Percentiles rank a stretch among this genome's conserved stretches.
These are phyloP conservation scores for Solioccasus polychromus DNA, from an alignment of 768 basidiomycete species.

Conservation along the genomic window DNA sequence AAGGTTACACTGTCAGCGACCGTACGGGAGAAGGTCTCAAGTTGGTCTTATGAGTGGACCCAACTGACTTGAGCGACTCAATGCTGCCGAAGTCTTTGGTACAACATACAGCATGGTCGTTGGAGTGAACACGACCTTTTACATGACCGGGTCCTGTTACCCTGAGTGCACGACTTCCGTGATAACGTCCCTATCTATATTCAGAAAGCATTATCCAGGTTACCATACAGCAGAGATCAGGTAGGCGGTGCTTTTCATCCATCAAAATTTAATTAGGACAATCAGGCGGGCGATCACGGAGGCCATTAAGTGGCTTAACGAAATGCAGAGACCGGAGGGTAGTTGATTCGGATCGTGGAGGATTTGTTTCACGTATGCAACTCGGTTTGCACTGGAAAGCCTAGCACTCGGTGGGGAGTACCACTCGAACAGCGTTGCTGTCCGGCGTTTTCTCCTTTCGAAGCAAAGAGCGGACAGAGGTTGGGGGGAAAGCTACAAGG, in stretches of 20 bases:
- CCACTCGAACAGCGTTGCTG: constrained; percentile 67
- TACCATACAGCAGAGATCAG: constrained; percentile 78
- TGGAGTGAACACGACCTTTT: neutral
- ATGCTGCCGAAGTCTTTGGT: constrained; percentile 97
- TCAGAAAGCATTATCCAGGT: constrained; percentile 72
- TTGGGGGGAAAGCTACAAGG: constrained; percentile 99
- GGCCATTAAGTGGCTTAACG: constrained; percentile 82
- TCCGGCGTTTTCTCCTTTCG: constrained; percentile 66
- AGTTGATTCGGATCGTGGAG: constrained; percentile 97
- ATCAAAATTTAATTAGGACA: neutral
- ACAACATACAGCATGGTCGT: constrained; percentile 4
- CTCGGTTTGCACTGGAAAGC: constrained; percentile 92
- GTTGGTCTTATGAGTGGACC: constrained; percentile 82
- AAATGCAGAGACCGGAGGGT: constrained; percentile 75
- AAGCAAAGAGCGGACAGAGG: constrained; percentile 92
- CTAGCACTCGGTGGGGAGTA: constrained; percentile 88
- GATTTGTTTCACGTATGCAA: constrained; percentile 97
- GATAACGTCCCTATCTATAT: constrained; percentile 85
- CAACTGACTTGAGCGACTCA: constrained; percentile 76
- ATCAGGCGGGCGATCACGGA: constrained; percentile 58
- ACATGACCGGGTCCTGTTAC: constrained; percentile 95
- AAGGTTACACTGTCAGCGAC: constrained; percentile 94
- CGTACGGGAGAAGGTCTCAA: constrained; percentile 95
- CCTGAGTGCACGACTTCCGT: constrained; percentile 98
- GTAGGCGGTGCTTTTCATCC: constrained; percentile 40